Conservation (phyloP, 2,329 filamentous ascomycete genomes). For the Sclerotinia spermophila region DNA sequence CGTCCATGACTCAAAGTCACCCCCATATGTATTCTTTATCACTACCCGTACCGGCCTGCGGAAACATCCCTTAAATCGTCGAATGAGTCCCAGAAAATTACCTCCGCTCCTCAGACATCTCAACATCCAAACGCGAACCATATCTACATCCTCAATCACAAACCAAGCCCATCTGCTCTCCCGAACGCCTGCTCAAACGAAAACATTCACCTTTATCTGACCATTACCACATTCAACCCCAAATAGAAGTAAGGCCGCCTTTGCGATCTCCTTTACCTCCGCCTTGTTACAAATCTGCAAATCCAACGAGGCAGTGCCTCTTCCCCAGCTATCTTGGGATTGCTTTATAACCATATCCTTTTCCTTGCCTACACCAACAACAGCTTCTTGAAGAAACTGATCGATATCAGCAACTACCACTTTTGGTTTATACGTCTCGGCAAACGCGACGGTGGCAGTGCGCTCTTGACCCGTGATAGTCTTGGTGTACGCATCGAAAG, state of each 20-base stretch:
- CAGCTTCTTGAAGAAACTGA: neutral
- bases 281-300: neutral
- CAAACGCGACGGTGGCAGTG: neutral
- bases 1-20: no score
- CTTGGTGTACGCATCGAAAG: neutral
- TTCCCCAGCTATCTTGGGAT: neutral
- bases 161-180: no score
- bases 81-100: neutral
- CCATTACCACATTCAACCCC: neutral
- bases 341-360: neutral
- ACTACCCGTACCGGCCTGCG: no score
- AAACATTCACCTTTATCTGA: neutral
- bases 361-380: neutral
- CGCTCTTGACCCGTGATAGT: neutral
- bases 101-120: rapidly evolving
- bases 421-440: neutral
- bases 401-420: neutral
- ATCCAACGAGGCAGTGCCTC: neutral
- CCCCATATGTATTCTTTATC: neutral
- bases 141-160: neutral
- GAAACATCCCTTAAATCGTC: neutral
- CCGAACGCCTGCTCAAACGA: neutral
- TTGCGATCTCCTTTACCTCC: neutral
- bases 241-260: neutral
- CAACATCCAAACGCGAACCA: neutral